phyloP scores from a whole-genome alignment of 2,329 filamentous ascomycete species.

The Lasiodiplodia theobromae region DNA sequence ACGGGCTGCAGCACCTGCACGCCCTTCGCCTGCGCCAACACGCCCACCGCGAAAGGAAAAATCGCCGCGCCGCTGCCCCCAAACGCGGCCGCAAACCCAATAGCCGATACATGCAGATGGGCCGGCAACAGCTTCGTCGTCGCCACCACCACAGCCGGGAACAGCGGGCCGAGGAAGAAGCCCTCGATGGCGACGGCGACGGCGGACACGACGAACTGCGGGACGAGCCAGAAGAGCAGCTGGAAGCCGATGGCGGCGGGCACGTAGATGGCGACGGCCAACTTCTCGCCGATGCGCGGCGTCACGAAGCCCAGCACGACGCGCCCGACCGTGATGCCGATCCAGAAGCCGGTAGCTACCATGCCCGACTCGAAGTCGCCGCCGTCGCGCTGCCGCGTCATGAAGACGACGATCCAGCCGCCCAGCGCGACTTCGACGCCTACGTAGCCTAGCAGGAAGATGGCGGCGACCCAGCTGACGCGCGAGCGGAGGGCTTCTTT shows the following conservation, averaged over 20 bases:
- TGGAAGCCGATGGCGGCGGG: conserved; percentile 32
- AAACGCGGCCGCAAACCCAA: conserved; percentile 33
- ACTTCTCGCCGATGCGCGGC: conserved; percentile 32
- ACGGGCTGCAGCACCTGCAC: conserved; percentile 66
- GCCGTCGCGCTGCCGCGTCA: conserved; percentile 74
- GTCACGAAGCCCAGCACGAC: conserved; percentile 34
- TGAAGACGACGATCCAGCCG: conserved; percentile 86
- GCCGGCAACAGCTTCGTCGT: conserved; percentile 34
- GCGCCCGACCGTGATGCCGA: conserved; percentile 33
- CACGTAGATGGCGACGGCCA: conserved; percentile 30
- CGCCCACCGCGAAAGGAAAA: conserved; percentile 35
- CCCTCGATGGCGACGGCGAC: conserved; percentile 32
- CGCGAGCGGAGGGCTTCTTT: conserved; percentile 58
- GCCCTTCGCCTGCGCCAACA: conserved; percentile 54
- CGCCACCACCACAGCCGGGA: conserved; percentile 33
- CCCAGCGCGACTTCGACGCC: conserved; percentile 78
- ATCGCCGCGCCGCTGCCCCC: conserved; percentile 42
- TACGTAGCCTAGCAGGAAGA: conserved; percentile 80
- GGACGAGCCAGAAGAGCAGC: conserved; percentile 35
- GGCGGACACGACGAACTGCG: conserved; percentile 33
- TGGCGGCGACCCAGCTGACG: conserved; percentile 73
- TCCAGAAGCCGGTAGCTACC: conserved; percentile 34
- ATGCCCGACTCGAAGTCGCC: conserved; percentile 32
- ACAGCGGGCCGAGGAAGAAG: conserved; percentile 34
- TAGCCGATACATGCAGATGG: conserved; percentile 33